Evolutionary conservation across 768 basidiomycete species (phyloP), one percentile per base, ranked within the genome.

Genomic region (Lentinula boryana): DNA sequence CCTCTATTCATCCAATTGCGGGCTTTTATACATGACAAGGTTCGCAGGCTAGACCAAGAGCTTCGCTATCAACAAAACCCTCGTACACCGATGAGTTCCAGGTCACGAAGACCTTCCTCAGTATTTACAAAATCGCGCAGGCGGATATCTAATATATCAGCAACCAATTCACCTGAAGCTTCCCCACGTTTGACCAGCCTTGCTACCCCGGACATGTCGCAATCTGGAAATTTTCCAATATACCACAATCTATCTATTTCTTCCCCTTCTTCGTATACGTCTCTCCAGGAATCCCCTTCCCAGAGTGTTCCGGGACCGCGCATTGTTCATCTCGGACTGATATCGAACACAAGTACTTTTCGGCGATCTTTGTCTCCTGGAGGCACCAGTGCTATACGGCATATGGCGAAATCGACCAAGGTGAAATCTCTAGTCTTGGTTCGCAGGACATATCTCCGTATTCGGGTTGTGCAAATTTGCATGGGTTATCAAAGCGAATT

Each of bases 1-100:
- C 88, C 89, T 0, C 76, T 92, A 32, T 73, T 81, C 56, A 72
- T 87, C 32, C 88, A 89, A 63, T 77, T 91, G 72, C 85, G 86
- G 27, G 71, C 84, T 2, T 80, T 89, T 61, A 73, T 82, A n/a
- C 81, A 82, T 64, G 87, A 88, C 69, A 88, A 86, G 65, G 76
- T 87, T 1, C 74, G 78, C 0, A 68, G 74, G 12, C 71, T 91
- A 7, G 79, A 86, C 62, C 72, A 78, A 43, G 81, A 84, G 40
- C 75, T 89, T 16, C 73, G 72, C 9, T 62, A 66, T 36, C 72
- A 75, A 50, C 64, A 69, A 36, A 60, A 63, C 21, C 16, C 68
- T 61, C 27, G 52, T 62, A 21, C 63, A 55, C 1, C 61, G 51
- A 27, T 65, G 41, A 72, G 69, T 48, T 72, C 68, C 43, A 69